Evolutionary conservation across 495 filamentous ascomycete species (phyloP).

Genomic region (Podospora anserina): DNA sequence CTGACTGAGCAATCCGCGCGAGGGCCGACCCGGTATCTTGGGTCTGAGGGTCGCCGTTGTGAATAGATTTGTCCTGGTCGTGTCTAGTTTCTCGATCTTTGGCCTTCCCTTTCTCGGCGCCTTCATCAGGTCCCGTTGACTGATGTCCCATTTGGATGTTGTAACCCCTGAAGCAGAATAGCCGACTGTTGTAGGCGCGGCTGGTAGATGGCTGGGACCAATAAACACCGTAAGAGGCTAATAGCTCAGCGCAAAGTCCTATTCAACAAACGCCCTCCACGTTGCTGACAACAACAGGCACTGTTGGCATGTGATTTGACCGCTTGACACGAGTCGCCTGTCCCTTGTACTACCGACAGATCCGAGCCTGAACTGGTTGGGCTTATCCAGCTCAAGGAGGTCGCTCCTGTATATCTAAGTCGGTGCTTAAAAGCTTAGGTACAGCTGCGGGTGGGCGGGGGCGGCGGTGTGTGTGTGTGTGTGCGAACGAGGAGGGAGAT

Average conservation of each 20-base stretch:
- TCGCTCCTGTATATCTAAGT: background rate
- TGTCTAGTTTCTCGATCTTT: slow-evolving; percentile 17
- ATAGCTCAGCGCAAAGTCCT: background rate
- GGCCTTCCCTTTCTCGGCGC: slow-evolving; percentile 21
- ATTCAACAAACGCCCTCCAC: slow-evolving; percentile 18
- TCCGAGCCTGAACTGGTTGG: background rate
- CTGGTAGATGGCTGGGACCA: background rate
- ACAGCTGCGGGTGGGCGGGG: too few relatives aligned
- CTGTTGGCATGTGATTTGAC: slow-evolving; percentile 18
- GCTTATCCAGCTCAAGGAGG: background rate
- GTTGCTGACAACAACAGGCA: slow-evolving; percentile 11
- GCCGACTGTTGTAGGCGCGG: too few relatives aligned
- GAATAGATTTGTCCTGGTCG: background rate
- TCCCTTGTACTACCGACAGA: background rate
- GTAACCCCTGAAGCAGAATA: background rate
- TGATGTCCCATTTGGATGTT: background rate
- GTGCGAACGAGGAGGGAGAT: too few relatives aligned
- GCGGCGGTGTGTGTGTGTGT: too few relatives aligned
- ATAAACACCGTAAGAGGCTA: background rate
- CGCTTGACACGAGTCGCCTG: background rate
- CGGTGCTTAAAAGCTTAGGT: background rate
- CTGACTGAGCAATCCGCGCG: slow-evolving; percentile 29
- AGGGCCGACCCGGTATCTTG: slow-evolving; percentile 9
- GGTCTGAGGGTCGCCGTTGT: background rate
- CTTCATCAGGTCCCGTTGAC: background rate